Evolutionary conservation across 192 early-diverging fungal species (phyloP), one percentile per base, ranked within the genome.

Genomic region (Backusella circina): DNA sequence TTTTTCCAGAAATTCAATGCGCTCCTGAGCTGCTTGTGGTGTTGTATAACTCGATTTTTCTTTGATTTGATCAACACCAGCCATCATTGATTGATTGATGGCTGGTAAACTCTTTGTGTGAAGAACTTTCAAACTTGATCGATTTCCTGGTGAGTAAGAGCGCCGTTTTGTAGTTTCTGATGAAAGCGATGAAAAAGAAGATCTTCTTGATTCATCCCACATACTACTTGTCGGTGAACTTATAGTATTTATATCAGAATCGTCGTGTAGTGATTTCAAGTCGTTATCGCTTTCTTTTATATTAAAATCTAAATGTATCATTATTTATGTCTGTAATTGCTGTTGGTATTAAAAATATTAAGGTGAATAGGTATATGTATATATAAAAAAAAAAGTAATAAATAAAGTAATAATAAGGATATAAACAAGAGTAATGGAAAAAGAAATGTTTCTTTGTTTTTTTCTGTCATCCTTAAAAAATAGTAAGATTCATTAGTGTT

Each of bases 141-240:
- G 26, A 47, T 70, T 38, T 5, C 37, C 31, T 31, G 33, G n/a
- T 5, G 28, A 31, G 65, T 67, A 61, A 3, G 54, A 61, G 12
- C 54, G 65, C 35, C 65, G 31, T 33, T 67, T 67, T 26, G 65
- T 33, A 16, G 28, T 67, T 21, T 33, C n/a, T 70, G 69, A 70
- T 6, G 69, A 23, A 26, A 70, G 16, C 4, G 69, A 70, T 28
- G 69, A 70, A 44, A 70, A 70, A 18, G 69, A 70, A 12, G 69
- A 70, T 9, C 69, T 23, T 47, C 69, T 70, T 30, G 69, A 70
- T n/a, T 61, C 54, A 61, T 61, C 54, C 54, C 35, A 41, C 37
- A 26, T 28, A 70, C 39, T 70, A 23, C 35, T 70, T 41, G 69
- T 70, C 6, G 69, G 69, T 70, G 69, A 70, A 47, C 33, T 28